Conservation (phyloP, 2,329 filamentous ascomycete species). For the Helotiales sp. region DNA sequence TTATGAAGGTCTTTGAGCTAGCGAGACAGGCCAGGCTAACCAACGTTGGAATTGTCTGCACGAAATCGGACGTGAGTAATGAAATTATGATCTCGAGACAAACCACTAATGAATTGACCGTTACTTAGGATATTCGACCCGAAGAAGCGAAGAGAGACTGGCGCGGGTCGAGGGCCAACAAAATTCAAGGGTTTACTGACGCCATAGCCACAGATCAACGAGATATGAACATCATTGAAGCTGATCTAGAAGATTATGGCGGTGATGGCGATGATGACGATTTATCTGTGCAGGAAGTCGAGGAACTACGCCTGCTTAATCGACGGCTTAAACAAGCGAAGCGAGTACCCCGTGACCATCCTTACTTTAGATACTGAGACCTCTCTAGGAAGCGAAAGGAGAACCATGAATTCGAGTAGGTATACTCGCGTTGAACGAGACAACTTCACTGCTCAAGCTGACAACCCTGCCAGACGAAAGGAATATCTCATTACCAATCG, state of each 20-base stretch:
- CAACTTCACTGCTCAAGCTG: background rate
- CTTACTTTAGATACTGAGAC: background rate
- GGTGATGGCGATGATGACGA: slow-evolving; percentile 2
- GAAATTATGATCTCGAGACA: slow-evolving; percentile 34
- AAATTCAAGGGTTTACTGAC: slow-evolving; percentile 2
- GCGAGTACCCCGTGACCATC: slow-evolving; percentile 2
- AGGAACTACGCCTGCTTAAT: background rate
- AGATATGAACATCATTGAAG: background rate
- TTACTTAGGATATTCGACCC: slow-evolving; percentile 8
- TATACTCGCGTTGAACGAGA: background rate
- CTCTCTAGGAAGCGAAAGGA: slow-evolving; percentile 8
- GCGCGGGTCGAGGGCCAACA: slow-evolving; percentile 2
- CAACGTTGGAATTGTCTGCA: slow-evolving; percentile 16
- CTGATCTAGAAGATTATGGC: slow-evolving; percentile 5
- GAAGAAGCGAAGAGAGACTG: slow-evolving; percentile 13
- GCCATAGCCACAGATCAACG: slow-evolving; percentile 9
- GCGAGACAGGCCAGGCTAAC: slow-evolving; percentile 7
- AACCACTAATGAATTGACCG: slow-evolving; percentile 6
- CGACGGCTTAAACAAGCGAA: background rate
- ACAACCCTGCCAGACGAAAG: slow-evolving; percentile 31
- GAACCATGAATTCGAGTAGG: slow-evolving; percentile 9
- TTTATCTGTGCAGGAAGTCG: background rate
- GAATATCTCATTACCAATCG: slow-evolving; percentile 39
- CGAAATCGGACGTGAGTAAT: slow-evolving; percentile 13
- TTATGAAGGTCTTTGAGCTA: slow-evolving; percentile 11